Evolutionary conservation across 805 yeast genomes (phyloP), one percentile per base, ranked within the genome.

Genomic region (Lipomyces spencermartinsiae): DNA sequence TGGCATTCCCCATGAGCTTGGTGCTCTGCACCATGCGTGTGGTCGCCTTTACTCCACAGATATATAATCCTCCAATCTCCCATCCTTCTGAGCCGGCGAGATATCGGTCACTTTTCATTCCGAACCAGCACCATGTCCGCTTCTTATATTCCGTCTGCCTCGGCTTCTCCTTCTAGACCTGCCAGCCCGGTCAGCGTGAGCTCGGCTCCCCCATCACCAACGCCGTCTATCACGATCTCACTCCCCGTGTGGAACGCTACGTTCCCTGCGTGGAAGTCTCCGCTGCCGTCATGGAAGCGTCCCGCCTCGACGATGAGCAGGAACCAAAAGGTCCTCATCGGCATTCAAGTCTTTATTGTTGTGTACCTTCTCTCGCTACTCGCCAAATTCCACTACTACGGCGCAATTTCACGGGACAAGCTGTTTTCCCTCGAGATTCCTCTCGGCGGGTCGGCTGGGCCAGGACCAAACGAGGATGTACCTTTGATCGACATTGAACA

Each of bases 331-430:
- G 16, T 59, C 31, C 57, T 62, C 14, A 31, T 66, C 4, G 56
- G 54, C 25, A 22, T 61, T 37, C 63, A 66, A 54, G 53, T 59
- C n/a, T 29, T 59, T 4, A 33, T 62, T 19, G 66, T 59, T 31
- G 4, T 66, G 57, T 66, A 66, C 61, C 34, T 66, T 29, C 34
- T 66, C 37, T 33, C 64, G n/a, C 61, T 66, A 2, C 35, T 62
- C 33, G 58, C 59, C 49, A 66, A 59, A 34, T 56, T 66, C 61
- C 60, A 49, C 22, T 58, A 59, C 57, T 66, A 66, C 61, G 66
- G 69, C 31, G 25, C 57, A 4, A 46, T 62, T 25, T 39, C 63
- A 1, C 14, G 14, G 10, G 69, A 66, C 14, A 39, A 58, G n/a
- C 57, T 66, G 39, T 62, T 59, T 59, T 29, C 62, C 6, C 59